These are phyloP conservation scores for Pulveroboletus ravenelii DNA, from an alignment of 768 basidiomycete species.

Conservation along the genomic window DNA sequence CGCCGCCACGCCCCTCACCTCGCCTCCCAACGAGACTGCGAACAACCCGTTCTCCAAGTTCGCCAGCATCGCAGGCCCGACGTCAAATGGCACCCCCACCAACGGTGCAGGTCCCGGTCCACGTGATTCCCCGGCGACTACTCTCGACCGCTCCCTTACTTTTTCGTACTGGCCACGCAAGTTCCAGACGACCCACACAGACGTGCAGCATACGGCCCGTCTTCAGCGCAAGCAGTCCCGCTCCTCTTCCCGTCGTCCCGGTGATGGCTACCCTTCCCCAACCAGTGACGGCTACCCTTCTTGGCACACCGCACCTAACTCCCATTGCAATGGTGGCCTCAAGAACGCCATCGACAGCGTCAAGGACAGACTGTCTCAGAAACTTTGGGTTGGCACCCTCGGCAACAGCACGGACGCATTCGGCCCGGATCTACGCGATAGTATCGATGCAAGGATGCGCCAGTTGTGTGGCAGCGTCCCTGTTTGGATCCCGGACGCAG, in stretches of 20 bases:
- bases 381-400: slow-evolving; percentile 68
- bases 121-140: neutral
- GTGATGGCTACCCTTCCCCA: slow-evolving; percentile 30
- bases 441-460: slow-evolving; percentile 49
- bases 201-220: slow-evolving; percentile 34
- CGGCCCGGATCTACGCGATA: slow-evolving; percentile 47
- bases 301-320: slow-evolving; percentile 55
- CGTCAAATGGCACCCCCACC: slow-evolving; percentile 10
- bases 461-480: slow-evolving; percentile 42
- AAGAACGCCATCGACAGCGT: slow-evolving; percentile 78
- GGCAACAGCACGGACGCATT: slow-evolving; percentile 68
- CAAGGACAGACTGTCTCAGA: slow-evolving; percentile 44
- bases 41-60: slow-evolving; percentile 63
- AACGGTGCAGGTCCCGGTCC: slow-evolving; percentile 3
- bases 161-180: slow-evolving; percentile 35
- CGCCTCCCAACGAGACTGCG: slow-evolving; percentile 41
- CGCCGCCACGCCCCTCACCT: slow-evolving; percentile 37
- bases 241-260: slow-evolving; percentile 47
- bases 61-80: slow-evolving; percentile 32
- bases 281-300: slow-evolving; percentile 21
- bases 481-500: slow-evolving; percentile 79
- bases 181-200: slow-evolving; percentile 47
- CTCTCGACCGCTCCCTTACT: slow-evolving; percentile 25
- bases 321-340: slow-evolving; percentile 77
- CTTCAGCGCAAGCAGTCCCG: slow-evolving; percentile 50